Conservation (phyloP, 176 grass and related monocot genomes). For the Juncus inflexus region DNA sequence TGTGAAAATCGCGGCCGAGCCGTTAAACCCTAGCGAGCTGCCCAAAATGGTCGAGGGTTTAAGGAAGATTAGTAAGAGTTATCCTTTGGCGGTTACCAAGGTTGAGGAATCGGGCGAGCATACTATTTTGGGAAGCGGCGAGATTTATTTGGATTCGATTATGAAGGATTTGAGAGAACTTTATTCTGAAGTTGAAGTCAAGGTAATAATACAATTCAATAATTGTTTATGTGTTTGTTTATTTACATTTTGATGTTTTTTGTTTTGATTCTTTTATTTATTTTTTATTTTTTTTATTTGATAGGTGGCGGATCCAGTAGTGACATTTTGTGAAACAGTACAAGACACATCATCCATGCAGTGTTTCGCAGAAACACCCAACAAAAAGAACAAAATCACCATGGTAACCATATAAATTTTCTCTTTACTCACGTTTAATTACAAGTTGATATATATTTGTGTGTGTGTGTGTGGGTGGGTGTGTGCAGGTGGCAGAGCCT, state of each 20-base stretch:
- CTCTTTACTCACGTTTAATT: neutral
- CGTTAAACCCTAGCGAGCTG: slow-evolving; percentile 93
- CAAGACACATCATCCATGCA: slow-evolving; percentile 98
- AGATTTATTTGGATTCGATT: slow-evolving; percentile 97
- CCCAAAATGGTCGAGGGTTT: slow-evolving; percentile 98
- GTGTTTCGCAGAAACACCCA: slow-evolving; percentile 99
- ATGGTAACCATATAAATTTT: slow-evolving; percentile 51
- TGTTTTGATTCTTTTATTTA: neutral
- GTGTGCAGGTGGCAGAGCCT: slow-evolving; percentile 76
- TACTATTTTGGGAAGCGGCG: slow-evolving; percentile 86
- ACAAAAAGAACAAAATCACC: slow-evolving; percentile 99
- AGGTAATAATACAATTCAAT: slow-evolving; percentile 44
- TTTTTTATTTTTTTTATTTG: neutral
- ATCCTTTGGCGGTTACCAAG: slow-evolving; percentile 94
- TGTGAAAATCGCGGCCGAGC: slow-evolving; percentile 95
- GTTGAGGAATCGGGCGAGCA: slow-evolving; percentile 98
- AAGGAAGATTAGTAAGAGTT: slow-evolving; percentile 98
- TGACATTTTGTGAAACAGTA: slow-evolving; percentile 97
- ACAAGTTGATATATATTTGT: neutral
- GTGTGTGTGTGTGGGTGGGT: too few relatives aligned
- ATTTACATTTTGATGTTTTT: neutral
- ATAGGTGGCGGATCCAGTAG: slow-evolving; percentile 98
- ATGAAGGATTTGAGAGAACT: slow-evolving; percentile 99
- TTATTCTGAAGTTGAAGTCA: slow-evolving; percentile 98
- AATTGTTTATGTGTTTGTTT: neutral